Base-by-base conservation (phyloP, 2,329 filamentous ascomycete genomes). In the Mariannaea sp. region DNA sequence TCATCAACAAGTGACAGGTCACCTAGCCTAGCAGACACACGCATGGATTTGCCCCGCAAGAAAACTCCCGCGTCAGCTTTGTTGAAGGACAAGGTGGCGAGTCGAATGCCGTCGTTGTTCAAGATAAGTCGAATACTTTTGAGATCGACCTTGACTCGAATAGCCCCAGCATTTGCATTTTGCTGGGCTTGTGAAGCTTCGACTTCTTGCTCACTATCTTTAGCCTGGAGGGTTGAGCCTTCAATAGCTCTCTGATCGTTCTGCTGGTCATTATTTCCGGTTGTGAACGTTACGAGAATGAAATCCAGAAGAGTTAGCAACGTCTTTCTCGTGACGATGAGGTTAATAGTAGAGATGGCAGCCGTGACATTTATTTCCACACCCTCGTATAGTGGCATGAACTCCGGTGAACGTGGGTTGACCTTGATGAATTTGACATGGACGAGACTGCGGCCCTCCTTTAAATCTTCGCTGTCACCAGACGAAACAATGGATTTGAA, bases 401-500 rank as follows among this genome's bases (percentile, higher is more conserved):
- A 96, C 68, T 99, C 93, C 0, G 95, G 95, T 2, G 94, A 97
- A 44, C 91, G 85, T 26, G 84, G 87, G 65, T 94, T 97, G 53
- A 97, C 91, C 68, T 89, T 91, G 55, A 91, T 81, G 65, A 96
- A 96, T 66, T 93, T 96, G 64, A 99, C 82, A 45, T 87, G 85
- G 61, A 99, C 90, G 10, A 99, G 81, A 62, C 95, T 91, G 55
- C 89, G 84, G 56, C 90, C 86, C 53, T 89, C 84, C 39, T 87
- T 82, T 20, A 88, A 85, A 66, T 96, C 93, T 36, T 87, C 83
- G 6, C 75, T 72, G 42, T 87, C 85, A 0, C 83, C 84, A 1
- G 94, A 97, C 0, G 92, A 96, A n/a, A 99, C 85, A 44, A 99
- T 95, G 20, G 93, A 93, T 73, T 94, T 96, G 78, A 99, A 99